Conservation (phyloP, 106 monocot species). For the Phalaenopsis aphrodite region DNA sequence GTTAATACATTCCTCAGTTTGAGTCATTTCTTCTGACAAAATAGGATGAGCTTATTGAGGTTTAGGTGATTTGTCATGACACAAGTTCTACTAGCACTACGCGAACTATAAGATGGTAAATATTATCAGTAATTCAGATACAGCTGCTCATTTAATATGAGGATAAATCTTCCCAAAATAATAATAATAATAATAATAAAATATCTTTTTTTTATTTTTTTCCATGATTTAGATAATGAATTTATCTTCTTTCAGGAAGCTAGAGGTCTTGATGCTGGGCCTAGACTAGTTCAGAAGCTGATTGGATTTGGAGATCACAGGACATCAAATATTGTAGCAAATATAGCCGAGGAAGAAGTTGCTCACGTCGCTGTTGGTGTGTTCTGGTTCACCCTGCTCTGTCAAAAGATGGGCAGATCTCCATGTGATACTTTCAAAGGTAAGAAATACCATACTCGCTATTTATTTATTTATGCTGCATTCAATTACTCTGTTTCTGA, state of each 20-base stretch:
- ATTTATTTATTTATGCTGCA: too few species aligned
- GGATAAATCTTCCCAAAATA: background rate
- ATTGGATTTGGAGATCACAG: constrained; percentile 80
- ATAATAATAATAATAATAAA: background rate
- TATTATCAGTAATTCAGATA: background rate
- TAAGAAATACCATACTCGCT: background rate
- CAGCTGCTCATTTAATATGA: background rate
- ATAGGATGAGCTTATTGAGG: too few species aligned
- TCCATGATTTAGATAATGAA: background rate
- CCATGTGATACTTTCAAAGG: constrained; percentile 71
- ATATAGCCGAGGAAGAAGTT: constrained; percentile 91
- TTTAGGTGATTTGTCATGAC: too few species aligned
- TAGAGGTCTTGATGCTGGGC: constrained; percentile 93
- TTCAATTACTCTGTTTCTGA: too few species aligned
- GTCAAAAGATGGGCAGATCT: constrained; percentile 52
- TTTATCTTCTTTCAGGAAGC: constrained; percentile 52
- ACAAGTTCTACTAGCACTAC: too few species aligned
- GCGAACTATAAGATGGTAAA: too few species aligned
- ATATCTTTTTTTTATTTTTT: background rate
- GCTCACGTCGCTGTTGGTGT: constrained; percentile 94
- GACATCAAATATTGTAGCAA: constrained; percentile 71
- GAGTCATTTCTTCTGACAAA: too few species aligned
- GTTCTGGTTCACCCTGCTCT: constrained; percentile 66
- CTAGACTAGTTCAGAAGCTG: constrained; percentile 80
- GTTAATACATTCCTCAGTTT: too few species aligned